Conservation (phyloP, 169 alveolate species). For the Plasmodium cynomolgi region DNA sequence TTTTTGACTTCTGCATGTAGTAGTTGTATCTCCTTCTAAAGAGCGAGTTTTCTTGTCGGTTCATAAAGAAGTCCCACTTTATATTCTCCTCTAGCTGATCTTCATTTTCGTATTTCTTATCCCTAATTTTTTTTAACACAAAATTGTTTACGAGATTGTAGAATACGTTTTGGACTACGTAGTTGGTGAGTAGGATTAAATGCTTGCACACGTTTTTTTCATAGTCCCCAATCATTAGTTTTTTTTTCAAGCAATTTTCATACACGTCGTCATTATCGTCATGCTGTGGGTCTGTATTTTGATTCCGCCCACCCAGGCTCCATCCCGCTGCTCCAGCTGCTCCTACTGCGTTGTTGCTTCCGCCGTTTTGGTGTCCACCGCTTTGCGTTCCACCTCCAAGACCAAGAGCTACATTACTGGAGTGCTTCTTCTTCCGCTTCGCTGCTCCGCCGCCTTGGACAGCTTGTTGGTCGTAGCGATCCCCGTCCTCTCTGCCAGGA, state of each 20-base stretch:
- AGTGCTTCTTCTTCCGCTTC: neutral
- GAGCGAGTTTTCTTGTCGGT: constrained; percentile 35
- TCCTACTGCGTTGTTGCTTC: neutral
- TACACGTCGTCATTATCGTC: constrained; percentile 12
- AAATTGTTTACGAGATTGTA: constrained; percentile 67
- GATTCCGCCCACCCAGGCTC: neutral
- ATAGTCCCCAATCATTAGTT: constrained; percentile 33
- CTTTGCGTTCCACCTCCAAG: neutral
- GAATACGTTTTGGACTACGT: constrained; percentile 61
- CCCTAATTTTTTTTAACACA: constrained; percentile 61
- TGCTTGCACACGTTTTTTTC: constrained; percentile 73
- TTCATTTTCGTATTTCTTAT: constrained; percentile 63
- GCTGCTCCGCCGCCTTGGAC: neutral
- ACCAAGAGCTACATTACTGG: neutral
- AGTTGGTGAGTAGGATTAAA: constrained; percentile 51
- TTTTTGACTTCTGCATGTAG: constrained; percentile 43
- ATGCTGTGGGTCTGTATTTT: neutral
- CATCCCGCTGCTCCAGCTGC: neutral
- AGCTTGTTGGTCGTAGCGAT: neutral
- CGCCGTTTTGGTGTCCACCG: neutral
- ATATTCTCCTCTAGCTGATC: constrained; percentile 54
- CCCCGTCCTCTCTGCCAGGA: neutral
- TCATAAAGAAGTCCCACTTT: constrained; percentile 47
- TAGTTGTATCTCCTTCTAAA: constrained; percentile 72
- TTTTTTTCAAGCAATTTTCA: constrained; percentile 52